Conservation (phyloP, 2,329 filamentous ascomycete genomes). For the Penicillium glabrum region DNA sequence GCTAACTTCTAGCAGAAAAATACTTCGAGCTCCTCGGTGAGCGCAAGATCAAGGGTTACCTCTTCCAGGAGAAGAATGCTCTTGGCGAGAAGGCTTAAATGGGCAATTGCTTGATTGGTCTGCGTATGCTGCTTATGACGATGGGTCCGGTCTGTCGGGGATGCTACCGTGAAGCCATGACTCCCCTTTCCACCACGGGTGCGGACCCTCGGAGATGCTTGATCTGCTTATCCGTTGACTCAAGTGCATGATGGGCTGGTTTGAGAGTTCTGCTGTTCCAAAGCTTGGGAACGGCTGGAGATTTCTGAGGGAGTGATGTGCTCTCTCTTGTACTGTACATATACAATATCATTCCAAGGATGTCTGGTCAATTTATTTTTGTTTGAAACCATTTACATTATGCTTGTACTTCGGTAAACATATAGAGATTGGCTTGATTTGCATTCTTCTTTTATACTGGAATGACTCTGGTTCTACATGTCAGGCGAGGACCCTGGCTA, state of each 20-base stretch:
- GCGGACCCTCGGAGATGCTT: not conserved
- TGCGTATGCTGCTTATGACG: not conserved
- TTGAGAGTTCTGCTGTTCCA: not conserved
- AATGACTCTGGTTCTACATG: too few species aligned
- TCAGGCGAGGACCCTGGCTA: not conserved
- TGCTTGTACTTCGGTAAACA: not conserved
- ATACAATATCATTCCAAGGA: slow-evolving; percentile 25
- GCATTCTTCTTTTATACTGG: not conserved
- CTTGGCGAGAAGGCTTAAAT: slow-evolving; percentile 26
- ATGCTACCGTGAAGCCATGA: not conserved
- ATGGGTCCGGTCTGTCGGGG: not conserved
- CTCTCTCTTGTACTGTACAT: slow-evolving; percentile 28
- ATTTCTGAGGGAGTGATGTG: slow-evolving; percentile 4
- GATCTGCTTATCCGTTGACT: not conserved
- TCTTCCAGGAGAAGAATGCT: slow-evolving; percentile 66
- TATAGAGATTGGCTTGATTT: not conserved
- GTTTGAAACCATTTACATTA: slow-evolving; percentile 32
- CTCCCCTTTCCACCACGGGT: not conserved
- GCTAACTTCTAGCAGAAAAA: slow-evolving; percentile 51
- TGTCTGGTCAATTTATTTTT: slow-evolving; percentile 24
- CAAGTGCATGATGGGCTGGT: not conserved
- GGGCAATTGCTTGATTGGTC: not conserved
- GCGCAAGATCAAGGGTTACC: slow-evolving; percentile 62
- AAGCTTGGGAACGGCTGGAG: slow-evolving; percentile 10
- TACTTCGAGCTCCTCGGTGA: slow-evolving; percentile 65